Evolutionary conservation across 2,329 filamentous ascomycete genomes (phyloP), one percentile per base, ranked within the genome.

Genomic region (Penicillium oxalicum): DNA sequence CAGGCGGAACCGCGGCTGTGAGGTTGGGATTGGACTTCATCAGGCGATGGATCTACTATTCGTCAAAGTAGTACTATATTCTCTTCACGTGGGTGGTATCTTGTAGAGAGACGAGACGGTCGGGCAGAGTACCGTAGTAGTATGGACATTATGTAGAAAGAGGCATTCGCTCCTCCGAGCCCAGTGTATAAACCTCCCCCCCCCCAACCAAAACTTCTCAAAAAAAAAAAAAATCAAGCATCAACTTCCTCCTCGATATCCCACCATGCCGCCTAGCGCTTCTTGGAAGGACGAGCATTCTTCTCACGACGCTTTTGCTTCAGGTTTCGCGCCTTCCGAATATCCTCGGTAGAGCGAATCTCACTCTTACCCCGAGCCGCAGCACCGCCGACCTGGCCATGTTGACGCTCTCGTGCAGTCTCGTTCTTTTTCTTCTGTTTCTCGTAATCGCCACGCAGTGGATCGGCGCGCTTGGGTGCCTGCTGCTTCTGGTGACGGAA

Each of bases 381-480:
- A 3, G 59, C 61, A 37, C 58, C 60, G 32, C 63, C 62, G 18
- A 55, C 51, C 54, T 62, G 62, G 3, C 56, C 59, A 27, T 63
- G 48, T 46, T 64, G 59, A 18, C 67, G 90, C 76, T 96, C 88
- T 71, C 86, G 87, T 40, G 91, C 91, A 65, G 90, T 90, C 12
- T 83, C 82, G 13, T 93, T 85, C 64, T 88, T 84, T 83, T 91
- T 91, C 83, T 93, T 95, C 74, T 87, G 84, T 66, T 84, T 83
- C 56, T 94, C 78, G 71, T 88, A 98, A 71, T 98, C 91, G 68
- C 91, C 90, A 52, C 93, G 80, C 70, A 81, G 91, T 73, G 87
- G 91, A 75, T 98, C 93, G 6, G 93, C 90, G 61, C 88, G 83
- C 77, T 96, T 97, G 54, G 94, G 93, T 48, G 90, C 90, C 72